Evolutionary conservation across 2,329 filamentous ascomycete species (phyloP), one percentile per base, ranked within the genome.

Genomic region (Didymella segeticola): DNA sequence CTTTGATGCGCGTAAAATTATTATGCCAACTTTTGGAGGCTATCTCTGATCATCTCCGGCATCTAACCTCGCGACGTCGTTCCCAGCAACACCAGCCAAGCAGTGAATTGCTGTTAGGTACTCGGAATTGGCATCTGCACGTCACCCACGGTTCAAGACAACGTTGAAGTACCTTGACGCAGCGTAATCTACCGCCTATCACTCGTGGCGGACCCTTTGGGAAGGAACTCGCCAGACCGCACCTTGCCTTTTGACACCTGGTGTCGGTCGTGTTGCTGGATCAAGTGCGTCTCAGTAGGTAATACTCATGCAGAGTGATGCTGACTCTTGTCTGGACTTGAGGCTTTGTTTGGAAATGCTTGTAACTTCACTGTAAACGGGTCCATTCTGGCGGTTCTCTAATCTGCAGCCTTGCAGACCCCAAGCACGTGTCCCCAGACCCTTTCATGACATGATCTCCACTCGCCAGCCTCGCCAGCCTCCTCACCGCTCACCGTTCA

Each of bases 41-140:
- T 64, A 66, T 67, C 62, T 56, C 60, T 60, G 58, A 52, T 60
- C 62, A 58, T 56, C 57, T 63, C 41, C 46, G 46, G 53, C 56
- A 39, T 53, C 61, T 61, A 54, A 55, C 58, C 53, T 56, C 53
- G 33, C 47, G 43, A 43, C 53, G 47, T 56, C 43, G 47, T 51
- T 46, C 41, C 41, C 56, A 57, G 54, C 34, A 59, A 55, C 42
- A 47, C 52, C 63, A 62, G 56, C 69, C 65, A 69, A 69, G 63
- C 65, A 65, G 46, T 61, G 68, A 69, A 57, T 72, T 72, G 62
- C 69, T 72, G 59, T 72, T 73, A 73, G 68, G 70, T 71, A 72
- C 68, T 58, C 42, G 50, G 55, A 56, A 63, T 66, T 64, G 61
- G 58, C 62, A 54, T 53, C 58, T 62, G 61, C 66, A 67, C 64